Evolutionary conservation across 768 basidiomycete species (phyloP), one percentile per base, ranked within the genome.

Genomic region (Leccinellum albellum): DNA sequence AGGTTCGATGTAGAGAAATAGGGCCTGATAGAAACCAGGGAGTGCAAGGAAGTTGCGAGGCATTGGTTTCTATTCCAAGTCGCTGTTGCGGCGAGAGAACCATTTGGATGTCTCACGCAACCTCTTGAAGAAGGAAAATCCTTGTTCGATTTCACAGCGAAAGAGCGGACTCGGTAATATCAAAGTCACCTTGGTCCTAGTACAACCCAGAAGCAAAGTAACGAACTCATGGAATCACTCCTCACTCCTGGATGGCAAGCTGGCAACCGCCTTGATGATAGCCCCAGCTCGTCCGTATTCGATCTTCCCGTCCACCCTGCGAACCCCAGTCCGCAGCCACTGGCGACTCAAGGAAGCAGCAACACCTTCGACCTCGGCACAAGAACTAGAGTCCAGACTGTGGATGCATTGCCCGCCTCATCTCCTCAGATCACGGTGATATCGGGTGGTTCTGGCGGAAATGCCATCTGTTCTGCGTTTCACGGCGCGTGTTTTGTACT

Each of bases 361-460:
- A 31, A 13, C 52, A 33, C 42, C 51, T 20, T 23, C 50, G 49
- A 45, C 57, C 37, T 61, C 40, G 54, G 29, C 21, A 24, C 44
- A 28, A 54, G 55, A 45, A 52, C 48, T n/a, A 45, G 42, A 24
- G 10, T 33, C 40, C 53, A 51, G 44, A 48, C 54, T 12, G 58
- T 44, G 52, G 57, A 51, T 42, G 10, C 20, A 52, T 31, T 56
- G 7, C 49, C 50, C 20, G 51, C 53, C 23, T 28, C 54, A 21
- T 55, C 57, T 14, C 68, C 79, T 2, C 82, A 85, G 2, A 88
- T 82, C 68, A 70, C 94, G 7, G 81, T 97, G 50, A 82, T 98
- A 54, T 94, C 92, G 50, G 94, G 94, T 0, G 94, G 94, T n/a
- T 94, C 94, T 32, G 94, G 94, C 42, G 92, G 93, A 50, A 98